A percentile compares a stretch with the other conserved stretches of the same genome.
Conservation (phyloP, 768 basidiomycete genomes). For the Agrocybe praecox region DNA sequence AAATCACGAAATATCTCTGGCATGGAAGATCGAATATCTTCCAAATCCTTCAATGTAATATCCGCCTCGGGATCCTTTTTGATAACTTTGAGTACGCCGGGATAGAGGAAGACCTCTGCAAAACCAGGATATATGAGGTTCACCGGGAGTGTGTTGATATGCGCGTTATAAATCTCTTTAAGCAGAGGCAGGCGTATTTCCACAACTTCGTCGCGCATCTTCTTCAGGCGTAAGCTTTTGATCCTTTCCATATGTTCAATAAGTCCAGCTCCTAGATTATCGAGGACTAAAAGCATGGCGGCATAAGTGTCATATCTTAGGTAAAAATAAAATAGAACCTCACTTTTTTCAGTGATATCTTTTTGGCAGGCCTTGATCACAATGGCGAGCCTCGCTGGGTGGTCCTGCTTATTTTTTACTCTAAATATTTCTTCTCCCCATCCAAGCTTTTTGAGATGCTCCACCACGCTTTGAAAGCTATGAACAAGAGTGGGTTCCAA, state of each 20-base stretch:
- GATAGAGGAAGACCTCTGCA: neutral
- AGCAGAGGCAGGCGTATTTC: neutral
- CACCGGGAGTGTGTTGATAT: neutral
- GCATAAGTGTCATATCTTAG: neutral
- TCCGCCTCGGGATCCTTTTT: neutral
- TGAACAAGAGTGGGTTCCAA: too few species aligned
- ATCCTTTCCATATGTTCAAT: neutral
- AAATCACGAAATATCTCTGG: constrained; percentile 1
- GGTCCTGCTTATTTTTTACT: neutral
- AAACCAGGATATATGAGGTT: neutral
- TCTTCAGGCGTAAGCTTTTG: neutral
- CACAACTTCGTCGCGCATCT: neutral
- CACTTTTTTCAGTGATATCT: neutral
- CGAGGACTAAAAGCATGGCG: neutral
- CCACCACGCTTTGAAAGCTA: neutral
- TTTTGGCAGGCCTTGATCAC: neutral
- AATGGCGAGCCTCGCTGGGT: neutral
- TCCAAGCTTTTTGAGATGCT: constrained; percentile 1
- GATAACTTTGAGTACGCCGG: neutral
- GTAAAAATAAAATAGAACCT: neutral
- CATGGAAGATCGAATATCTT: neutral
- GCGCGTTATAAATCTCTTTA: neutral
- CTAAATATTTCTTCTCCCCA: constrained; percentile 11
- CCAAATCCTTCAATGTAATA: neutral
- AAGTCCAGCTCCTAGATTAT: neutral